A percentile compares a stretch with the other conserved stretches of the same genome.
phyloP scores from a whole-genome alignment of 2,329 filamentous ascomycete genomes.

The Shiraia bambusicola region DNA sequence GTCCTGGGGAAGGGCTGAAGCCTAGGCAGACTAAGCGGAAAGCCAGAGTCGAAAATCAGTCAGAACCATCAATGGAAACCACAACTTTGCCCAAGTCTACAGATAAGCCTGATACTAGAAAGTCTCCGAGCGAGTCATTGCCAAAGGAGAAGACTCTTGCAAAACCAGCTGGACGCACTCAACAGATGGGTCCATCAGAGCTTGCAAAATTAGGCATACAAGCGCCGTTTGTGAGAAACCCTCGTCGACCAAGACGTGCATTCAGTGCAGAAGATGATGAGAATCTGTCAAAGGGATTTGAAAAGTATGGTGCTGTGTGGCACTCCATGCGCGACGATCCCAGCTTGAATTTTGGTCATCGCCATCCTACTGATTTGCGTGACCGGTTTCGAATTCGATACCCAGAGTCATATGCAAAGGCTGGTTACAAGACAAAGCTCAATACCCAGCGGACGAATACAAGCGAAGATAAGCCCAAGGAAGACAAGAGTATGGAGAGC shows the following conservation, averaged over 20 bases:
- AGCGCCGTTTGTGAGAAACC: slow-evolving; percentile 52
- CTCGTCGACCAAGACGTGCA: slow-evolving; percentile 55
- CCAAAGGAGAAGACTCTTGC: neutral
- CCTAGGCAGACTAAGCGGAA: slow-evolving; percentile 43
- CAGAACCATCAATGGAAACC: neutral
- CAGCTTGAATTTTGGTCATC: slow-evolving; percentile 52
- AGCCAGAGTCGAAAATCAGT: slow-evolving; percentile 12
- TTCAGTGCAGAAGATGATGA: slow-evolving; percentile 61
- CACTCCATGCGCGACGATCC: slow-evolving; percentile 59
- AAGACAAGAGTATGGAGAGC: slow-evolving; percentile 4
- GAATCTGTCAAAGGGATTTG: slow-evolving; percentile 59
- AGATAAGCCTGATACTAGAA: neutral
- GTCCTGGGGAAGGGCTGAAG: slow-evolving; percentile 44
- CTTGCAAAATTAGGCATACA: slow-evolving; percentile 51
- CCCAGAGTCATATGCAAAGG: slow-evolving; percentile 57
- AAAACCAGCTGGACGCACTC: slow-evolving; percentile 8
- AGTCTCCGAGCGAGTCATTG: slow-evolving; percentile 5
- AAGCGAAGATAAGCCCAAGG: slow-evolving; percentile 22
- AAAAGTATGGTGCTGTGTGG: slow-evolving; percentile 62
- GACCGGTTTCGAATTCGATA: slow-evolving; percentile 64
- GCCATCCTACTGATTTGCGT: slow-evolving; percentile 59
- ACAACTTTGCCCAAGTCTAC: neutral
- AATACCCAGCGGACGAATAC: slow-evolving; percentile 32
- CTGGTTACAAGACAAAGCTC: slow-evolving; percentile 44
- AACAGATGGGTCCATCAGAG: slow-evolving; percentile 31